Percentiles rank a stretch among this genome's conserved stretches.
Conservation (phyloP, 768 basidiomycete genomes). For the Tulasnella sp. region DNA sequence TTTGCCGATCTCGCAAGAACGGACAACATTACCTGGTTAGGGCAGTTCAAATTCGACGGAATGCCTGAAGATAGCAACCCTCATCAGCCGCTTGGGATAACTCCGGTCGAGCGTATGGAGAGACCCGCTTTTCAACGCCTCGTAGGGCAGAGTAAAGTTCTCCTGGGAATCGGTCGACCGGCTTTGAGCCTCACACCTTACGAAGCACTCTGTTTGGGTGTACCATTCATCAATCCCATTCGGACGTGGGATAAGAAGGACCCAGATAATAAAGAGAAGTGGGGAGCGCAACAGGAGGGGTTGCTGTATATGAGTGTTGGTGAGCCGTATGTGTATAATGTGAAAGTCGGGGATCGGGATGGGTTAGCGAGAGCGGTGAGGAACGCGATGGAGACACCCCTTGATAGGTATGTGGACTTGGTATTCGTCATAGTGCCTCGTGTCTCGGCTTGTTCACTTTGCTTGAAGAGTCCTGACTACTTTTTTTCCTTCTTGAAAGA, state of each 20-base stretch:
- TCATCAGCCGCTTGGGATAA: background rate
- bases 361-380: conserved; percentile 21
- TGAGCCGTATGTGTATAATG: conserved; percentile 28
- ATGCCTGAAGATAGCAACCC: background rate
- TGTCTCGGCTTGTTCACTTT: background rate
- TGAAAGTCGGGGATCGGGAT: conserved; percentile 24
- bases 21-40: background rate
- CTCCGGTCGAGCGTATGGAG: background rate
- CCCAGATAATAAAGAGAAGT: conserved; percentile 25
- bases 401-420: conserved; percentile 6
- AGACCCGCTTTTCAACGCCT: background rate
- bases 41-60: background rate
- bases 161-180: conserved; percentile 22
- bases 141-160: conserved; percentile 2
- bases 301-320: conserved; percentile 18
- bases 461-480: background rate
- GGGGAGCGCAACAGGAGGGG: conserved; percentile 28
- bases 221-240: conserved; percentile 32
- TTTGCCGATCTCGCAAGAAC: background rate
- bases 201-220: conserved; percentile 24
- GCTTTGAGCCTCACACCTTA: conserved; percentile 21
- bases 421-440: background rate
- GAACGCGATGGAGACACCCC: conserved; percentile 23
- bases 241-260: conserved; percentile 24
- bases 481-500: background rate